These are phyloP conservation scores for Noccaea caerulescens DNA, from an alignment of 345 rosid species.

Conservation along the genomic window DNA sequence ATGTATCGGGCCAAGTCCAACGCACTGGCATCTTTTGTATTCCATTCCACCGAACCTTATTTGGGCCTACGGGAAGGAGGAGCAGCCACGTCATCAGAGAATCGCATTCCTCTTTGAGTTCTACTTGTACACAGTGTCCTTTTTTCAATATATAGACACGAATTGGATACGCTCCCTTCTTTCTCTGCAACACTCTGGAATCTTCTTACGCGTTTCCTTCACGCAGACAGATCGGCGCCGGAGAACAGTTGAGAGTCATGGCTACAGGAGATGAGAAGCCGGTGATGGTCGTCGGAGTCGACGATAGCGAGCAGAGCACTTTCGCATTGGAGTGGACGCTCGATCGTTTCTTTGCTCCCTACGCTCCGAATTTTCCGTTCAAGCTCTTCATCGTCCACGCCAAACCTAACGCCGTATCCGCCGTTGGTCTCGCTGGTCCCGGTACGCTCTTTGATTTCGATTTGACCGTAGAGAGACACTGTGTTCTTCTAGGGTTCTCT, in stretches of 20 bases:
- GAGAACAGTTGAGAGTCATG: constrained; percentile 33
- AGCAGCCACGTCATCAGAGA: constrained; percentile 18
- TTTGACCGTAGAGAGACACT: background rate
- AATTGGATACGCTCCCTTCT: background rate
- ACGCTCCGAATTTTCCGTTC: constrained; percentile 60
- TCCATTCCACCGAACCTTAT: background rate
- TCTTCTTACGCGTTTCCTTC: constrained; percentile 18
- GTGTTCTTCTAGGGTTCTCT: background rate
- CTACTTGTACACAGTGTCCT: background rate
- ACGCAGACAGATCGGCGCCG: background rate
- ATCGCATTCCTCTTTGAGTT: constrained; percentile 21
- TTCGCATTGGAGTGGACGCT: constrained; percentile 93
- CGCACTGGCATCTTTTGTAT: too few species aligned
- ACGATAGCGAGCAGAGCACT: constrained; percentile 69
- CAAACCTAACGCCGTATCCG: constrained; percentile 66
- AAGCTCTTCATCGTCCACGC: constrained; percentile 79
- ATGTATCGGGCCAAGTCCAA: too few species aligned
- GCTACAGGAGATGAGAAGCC: constrained; percentile 53
- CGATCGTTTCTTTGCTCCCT: constrained; percentile 71
- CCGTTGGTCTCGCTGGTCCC: constrained; percentile 75
- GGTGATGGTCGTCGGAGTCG: constrained; percentile 64
- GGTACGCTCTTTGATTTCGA: constrained; percentile 48
- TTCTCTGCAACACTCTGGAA: background rate
- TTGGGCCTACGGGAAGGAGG: background rate
- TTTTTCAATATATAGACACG: background rate